phyloP scores from a whole-genome alignment of 192 early-diverging fungal species.

The Coemansia sp. region DNA sequence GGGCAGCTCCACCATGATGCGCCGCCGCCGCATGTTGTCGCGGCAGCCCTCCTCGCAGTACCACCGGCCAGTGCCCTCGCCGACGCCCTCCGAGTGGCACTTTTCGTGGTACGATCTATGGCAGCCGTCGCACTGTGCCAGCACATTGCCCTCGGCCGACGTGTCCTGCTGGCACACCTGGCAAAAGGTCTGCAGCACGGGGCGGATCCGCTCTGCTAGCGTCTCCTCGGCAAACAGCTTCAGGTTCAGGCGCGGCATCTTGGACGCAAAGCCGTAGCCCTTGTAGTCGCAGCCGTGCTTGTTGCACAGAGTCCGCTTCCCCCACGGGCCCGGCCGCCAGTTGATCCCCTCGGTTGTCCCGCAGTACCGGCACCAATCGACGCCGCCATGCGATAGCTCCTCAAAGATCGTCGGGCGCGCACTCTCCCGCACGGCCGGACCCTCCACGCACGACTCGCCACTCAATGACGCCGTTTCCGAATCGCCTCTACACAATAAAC shows the following conservation, averaged over 20 bases:
- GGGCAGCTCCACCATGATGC: constrained; percentile 46
- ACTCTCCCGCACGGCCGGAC: constrained; percentile 34
- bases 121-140: constrained; percentile 82
- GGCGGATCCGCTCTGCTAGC: constrained; percentile 72
- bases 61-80: constrained; percentile 14
- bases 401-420: constrained; percentile 48
- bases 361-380: constrained; percentile 89
- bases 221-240: constrained; percentile 67
- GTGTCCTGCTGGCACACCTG: constrained; percentile 67
- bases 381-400: constrained; percentile 40
- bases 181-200: constrained; percentile 85
- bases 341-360: constrained; percentile 84
- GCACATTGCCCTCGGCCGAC: constrained; percentile 54
- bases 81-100: constrained; percentile 51
- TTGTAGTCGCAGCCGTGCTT: constrained; percentile 96
- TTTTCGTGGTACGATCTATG: constrained; percentile 73
- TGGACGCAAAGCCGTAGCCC: constrained; percentile 88
- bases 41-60: constrained; percentile 41
- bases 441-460: constrained; percentile 45
- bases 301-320: constrained; percentile 90
- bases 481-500: constrained; percentile 22
- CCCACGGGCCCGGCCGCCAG: constrained; percentile 92
- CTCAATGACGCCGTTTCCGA: constrained; percentile 44
- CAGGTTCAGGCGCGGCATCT: constrained; percentile 78
- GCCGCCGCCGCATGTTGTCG: constrained; percentile 34